Evolutionary conservation across 441 rosid species (phyloP).

Genomic region (Aleurites moluccanus): DNA sequence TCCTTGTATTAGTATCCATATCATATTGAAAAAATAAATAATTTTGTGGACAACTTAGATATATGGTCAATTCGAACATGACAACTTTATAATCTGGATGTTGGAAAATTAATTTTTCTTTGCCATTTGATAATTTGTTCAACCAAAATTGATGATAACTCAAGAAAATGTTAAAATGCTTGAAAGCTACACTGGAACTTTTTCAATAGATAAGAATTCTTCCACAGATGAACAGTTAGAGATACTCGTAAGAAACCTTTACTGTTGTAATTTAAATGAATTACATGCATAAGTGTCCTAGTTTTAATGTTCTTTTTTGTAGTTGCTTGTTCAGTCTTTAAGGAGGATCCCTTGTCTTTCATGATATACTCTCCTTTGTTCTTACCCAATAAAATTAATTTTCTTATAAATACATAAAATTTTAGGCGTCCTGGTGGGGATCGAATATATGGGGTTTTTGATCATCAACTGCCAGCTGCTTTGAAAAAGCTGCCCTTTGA

Average conservation of each 20-base stretch:
- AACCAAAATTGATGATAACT: not conserved
- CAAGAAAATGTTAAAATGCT: slow-evolving; percentile 4
- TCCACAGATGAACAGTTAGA: not conserved
- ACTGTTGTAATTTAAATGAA: not conserved
- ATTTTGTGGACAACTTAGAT: not conserved
- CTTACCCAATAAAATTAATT: not conserved
- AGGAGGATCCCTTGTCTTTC: not conserved
- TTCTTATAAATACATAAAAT: slow-evolving; percentile 15
- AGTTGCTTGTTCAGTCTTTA: not conserved
- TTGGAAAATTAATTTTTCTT: not conserved
- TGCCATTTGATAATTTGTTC: not conserved
- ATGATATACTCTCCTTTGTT: not conserved
- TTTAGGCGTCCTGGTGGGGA: slow-evolving; percentile 98
- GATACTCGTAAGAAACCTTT: not conserved
- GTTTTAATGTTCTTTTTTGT: not conserved
- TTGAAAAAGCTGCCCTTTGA: slow-evolving; percentile 94
- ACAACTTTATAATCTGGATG: not conserved
- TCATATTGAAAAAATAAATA: not conserved
- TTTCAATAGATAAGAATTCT: not conserved
- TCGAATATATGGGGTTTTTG: slow-evolving; percentile 92
- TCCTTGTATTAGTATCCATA: not conserved
- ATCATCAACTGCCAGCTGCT: slow-evolving; percentile 98
- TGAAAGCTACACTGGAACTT: not conserved
- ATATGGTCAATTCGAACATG: not conserved
- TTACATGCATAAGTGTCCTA: not conserved